Evolutionary conservation across 108 stramenopile genomes (phyloP).

Genomic region (Stephanodiscus minutulus): DNA sequence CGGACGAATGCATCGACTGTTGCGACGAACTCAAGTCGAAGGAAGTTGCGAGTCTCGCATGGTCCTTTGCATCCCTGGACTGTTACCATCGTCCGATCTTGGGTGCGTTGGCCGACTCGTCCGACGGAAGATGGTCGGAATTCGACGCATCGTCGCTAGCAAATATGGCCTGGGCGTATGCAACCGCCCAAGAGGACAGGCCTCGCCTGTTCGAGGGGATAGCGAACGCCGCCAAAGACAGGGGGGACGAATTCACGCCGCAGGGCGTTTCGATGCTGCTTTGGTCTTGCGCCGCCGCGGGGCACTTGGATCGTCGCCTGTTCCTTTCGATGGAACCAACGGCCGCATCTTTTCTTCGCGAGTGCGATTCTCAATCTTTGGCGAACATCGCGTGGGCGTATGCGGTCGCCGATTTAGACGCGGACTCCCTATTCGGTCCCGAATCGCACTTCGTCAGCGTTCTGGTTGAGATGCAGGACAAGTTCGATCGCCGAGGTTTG

Average conservation of each 20-base stretch:
- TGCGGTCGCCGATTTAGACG: slow-evolving; percentile 35
- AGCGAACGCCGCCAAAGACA: slow-evolving; percentile 17
- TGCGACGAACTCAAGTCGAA: slow-evolving; percentile 18
- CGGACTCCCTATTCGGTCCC: slow-evolving; percentile 28
- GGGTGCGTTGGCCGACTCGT: slow-evolving; percentile 27
- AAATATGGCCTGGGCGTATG: slow-evolving; percentile 50
- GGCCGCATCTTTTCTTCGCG: slow-evolving; percentile 21
- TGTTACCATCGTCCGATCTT: slow-evolving; percentile 21
- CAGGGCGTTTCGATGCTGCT: slow-evolving; percentile 50
- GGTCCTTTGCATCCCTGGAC: slow-evolving; percentile 46
- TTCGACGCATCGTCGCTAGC: slow-evolving; percentile 38
- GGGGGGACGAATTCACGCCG: slow-evolving; percentile 32
- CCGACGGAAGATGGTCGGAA: slow-evolving; percentile 20
- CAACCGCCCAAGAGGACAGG: slow-evolving; percentile 30
- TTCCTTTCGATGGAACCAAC: slow-evolving; percentile 32
- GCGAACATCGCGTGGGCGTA: slow-evolving; percentile 54
- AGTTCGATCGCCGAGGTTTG: slow-evolving; percentile 30
- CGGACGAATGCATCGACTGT: slow-evolving; percentile 4
- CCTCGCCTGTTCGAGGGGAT: slow-evolving; percentile 29
- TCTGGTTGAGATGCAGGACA: slow-evolving; percentile 24
- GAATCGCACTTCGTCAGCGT: slow-evolving; percentile 15
- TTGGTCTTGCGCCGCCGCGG: slow-evolving; percentile 43
- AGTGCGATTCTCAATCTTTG: slow-evolving; percentile 39
- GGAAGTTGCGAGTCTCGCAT: slow-evolving; percentile 43
- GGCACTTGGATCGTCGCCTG: slow-evolving; percentile 19